Evolutionary conservation across 805 yeast genomes (phyloP), one percentile per base, ranked within the genome.

Genomic region (Yarrowia sp.): DNA sequence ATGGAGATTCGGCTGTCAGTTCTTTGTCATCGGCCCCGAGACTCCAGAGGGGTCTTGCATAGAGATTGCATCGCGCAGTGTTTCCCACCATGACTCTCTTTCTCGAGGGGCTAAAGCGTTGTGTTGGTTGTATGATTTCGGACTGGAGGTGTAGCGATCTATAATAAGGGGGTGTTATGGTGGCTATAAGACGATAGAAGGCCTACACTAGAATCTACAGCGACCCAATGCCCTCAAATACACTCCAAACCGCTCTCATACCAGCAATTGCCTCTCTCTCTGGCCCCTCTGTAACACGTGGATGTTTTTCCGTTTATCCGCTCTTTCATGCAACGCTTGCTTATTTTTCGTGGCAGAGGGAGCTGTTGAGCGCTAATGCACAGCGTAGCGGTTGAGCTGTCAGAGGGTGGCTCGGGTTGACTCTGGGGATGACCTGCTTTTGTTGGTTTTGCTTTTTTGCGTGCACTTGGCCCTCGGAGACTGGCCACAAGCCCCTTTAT

Each of bases 221-320:
- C 16, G 18, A 14, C n/a, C 18, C 29, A 4, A 5, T 9, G 29
- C 29, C 29, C 29, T 7, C 29, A 27, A 27, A 27, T 9, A 12
- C 29, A 9, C 10, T 27, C 29, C n/a, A n/a, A n/a, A n/a, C n/a
- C n/a, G n/a, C n/a, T n/a, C n/a, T n/a, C n/a, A n/a, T n/a, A n/a
- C n/a, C n/a, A n/a, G n/a, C n/a, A 19, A 38, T 38, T 38, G 25
- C 19, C 42, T 38, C 9, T 22, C 6, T 18, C 25, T n/a, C 49
- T 25, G 12, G 7, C 33, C 33, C 25, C 33, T 27, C 33, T 41
- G 32, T 44, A 44, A 22, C 51, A 44, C 35, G 51, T 44, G 35
- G 51, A 47, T 32, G 56, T 47, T 47, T 47, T 47, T 47, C 56
- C 56, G 56, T 47, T 47, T 47, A 32, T 47, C 56, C 56, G 56